Evolutionary conservation across 2,329 filamentous ascomycete species (phyloP), one percentile per base, ranked within the genome.

Genomic region (Nothophoma quercina): DNA sequence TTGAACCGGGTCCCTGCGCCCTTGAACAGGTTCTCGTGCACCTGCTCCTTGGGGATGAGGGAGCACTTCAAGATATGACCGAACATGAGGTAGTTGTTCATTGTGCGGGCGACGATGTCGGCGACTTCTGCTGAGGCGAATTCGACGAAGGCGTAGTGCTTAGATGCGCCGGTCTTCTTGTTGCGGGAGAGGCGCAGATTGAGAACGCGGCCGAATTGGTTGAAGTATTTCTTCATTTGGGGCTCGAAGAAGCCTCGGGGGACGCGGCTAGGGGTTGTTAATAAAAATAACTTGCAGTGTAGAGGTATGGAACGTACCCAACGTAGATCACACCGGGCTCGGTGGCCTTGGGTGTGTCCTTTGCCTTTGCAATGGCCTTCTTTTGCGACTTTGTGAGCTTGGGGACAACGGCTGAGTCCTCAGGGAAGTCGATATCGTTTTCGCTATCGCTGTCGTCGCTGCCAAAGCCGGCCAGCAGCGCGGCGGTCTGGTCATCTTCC

Each of bases 221-320:
- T 85, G 72, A 98, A 96, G 81, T 98, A 99, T 60, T 88, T 86
- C 65, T 86, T 87, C 89, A 99, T 96, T 78, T 98, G 89, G 68
- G 92, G 85, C 79, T 99, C 95, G 82, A 93, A 98, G 85, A 99
- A 99, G 78, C 95, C 90, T 77, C 95, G 91, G 30, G 93, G 93
- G 55, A 96, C 88, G 60, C 92, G 91, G 48, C 83, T 84, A 25
- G n/a, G 32, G 16, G 25, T 41, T 48, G 56, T 60, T 38, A 49
- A 44, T 39, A 29, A 4, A 18, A n/a, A 12, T 41, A 21, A 23
- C n/a, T 4, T 21, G 7, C 1, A 22, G 5, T 7, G 8, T 7
- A 2, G 2, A 13, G 13, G 4, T n/a, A n/a, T n/a, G 10, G 10
- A 25, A 70, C 79, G 64, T 71, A 84, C 71, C 91, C 92, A 67